phyloP scores from a whole-genome alignment of 192 early-diverging fungal species.

The Umbelopsis isabellina region DNA sequence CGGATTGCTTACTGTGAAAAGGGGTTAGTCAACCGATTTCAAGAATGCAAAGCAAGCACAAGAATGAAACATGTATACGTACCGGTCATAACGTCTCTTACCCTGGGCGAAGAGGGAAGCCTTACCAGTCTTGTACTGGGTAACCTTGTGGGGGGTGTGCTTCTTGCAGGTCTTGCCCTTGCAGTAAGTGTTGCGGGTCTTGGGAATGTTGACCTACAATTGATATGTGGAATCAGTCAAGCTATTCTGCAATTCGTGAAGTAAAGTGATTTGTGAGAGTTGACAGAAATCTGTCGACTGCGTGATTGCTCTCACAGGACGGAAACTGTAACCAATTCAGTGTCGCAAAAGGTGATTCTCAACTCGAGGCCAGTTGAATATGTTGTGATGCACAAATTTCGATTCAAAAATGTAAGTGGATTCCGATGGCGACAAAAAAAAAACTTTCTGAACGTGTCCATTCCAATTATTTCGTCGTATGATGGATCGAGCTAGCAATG shows the following conservation, averaged over 20 bases:
- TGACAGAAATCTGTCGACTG: too few species aligned
- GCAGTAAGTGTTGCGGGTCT: constrained; percentile 99
- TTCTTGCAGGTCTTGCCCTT: constrained; percentile 94
- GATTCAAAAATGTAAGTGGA: too few species aligned
- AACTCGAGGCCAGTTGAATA: too few species aligned
- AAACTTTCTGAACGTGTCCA: too few species aligned
- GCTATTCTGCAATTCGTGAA: not conserved
- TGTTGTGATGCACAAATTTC: too few species aligned
- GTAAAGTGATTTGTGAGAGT: not conserved
- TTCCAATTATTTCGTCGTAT: not conserved
- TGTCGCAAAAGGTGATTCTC: too few species aligned
- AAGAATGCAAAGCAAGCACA: not conserved
- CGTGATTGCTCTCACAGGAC: too few species aligned
- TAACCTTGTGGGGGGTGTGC: constrained; percentile 99
- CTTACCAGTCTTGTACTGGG: constrained; percentile 99
- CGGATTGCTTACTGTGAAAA: constrained; percentile 82
- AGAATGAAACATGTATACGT: not conserved
- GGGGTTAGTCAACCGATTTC: not conserved
- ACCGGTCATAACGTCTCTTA: constrained; percentile 52
- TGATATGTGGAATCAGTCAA: not conserved
- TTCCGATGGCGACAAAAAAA: too few species aligned
- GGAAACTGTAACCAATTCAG: too few species aligned
- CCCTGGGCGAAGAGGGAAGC: constrained; percentile 98
- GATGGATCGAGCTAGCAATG: not conserved
- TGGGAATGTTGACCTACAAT: constrained; percentile 94